Conservation (phyloP, 805 yeast species). For the Teunomyces aglyptinius region DNA sequence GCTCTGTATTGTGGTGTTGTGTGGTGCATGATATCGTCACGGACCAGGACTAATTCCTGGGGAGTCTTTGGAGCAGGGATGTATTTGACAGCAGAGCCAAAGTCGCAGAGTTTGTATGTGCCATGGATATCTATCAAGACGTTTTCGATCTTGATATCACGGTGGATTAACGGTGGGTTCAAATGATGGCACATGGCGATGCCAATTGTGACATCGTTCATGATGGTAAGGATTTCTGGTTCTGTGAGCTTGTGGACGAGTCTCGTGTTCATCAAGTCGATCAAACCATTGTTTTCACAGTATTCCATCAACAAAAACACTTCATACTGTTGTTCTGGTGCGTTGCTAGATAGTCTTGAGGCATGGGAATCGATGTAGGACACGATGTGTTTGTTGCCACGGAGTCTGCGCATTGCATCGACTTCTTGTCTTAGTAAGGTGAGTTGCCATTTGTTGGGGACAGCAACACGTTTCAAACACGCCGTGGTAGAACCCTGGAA, state of each 20-base stretch:
- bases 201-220: conserved; percentile 69
- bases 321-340: conserved; percentile 57
- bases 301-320: conserved; percentile 80
- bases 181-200: conserved; percentile 77
- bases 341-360: conserved; percentile 48
- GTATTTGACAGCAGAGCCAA: conserved; percentile 73
- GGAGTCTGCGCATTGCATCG: conserved; percentile 89
- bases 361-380: conserved; percentile 96
- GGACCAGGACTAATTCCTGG: conserved; percentile 58
- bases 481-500: conserved; percentile 55
- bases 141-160: conserved; percentile 83
- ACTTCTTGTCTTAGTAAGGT: conserved; percentile 89
- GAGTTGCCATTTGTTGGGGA: conserved; percentile 83
- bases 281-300: conserved; percentile 71
- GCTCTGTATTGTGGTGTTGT: conserved; percentile 85
- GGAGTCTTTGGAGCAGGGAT: conserved; percentile 60
- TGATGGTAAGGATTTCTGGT: conserved; percentile 62
- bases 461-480: conserved; percentile 92
- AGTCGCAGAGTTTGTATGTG: conserved; percentile 71
- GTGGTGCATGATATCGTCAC: conserved; percentile 69
- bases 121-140: conserved; percentile 61
- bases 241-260: conserved; percentile 65
- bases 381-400: conserved; percentile 78
- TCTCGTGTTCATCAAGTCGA: conserved; percentile 77
- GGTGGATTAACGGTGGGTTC: conserved; percentile 66